These are phyloP conservation scores for Micromonas commoda DNA, from an alignment of 139 green algal species.

Conservation along the genomic window DNA sequence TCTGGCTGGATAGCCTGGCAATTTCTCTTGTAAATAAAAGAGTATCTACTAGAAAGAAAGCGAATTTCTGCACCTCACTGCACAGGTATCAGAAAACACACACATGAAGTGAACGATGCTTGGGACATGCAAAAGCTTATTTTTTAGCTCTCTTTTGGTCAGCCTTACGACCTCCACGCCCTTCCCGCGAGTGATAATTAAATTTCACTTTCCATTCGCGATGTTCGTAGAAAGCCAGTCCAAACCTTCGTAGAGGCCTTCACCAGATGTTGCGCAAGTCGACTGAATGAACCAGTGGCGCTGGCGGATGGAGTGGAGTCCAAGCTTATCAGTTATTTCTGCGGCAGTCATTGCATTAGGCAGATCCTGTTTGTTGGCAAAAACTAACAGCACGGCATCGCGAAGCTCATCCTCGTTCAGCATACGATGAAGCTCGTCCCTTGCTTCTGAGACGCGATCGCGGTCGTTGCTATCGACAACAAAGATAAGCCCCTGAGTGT, in stretches of 20 bases:
- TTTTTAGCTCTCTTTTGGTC: too few relatives aligned
- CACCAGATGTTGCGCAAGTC: slow-evolving; percentile 85
- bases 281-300: slow-evolving; percentile 97
- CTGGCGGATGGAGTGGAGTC: slow-evolving; percentile 88
- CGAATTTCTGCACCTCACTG: too few relatives aligned
- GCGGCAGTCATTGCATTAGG: slow-evolving; percentile 98
- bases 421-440: slow-evolving; percentile 98
- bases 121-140: too few relatives aligned
- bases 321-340: slow-evolving; percentile 98
- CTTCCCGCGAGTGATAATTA: too few relatives aligned
- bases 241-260: slow-evolving; percentile 95
- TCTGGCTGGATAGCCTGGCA: too few relatives aligned
- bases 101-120: too few relatives aligned
- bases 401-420: slow-evolving; percentile 90
- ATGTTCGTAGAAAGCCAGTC: slow-evolving; percentile 76
- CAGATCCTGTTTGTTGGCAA: slow-evolving; percentile 99
- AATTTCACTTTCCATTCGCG: too few relatives aligned
- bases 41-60: too few relatives aligned
- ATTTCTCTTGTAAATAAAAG: too few relatives aligned
- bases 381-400: slow-evolving; percentile 93
- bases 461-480: slow-evolving; percentile 97
- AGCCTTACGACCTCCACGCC: too few relatives aligned
- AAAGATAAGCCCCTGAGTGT: slow-evolving; percentile 98
- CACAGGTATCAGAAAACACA: too few relatives aligned
- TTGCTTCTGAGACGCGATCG: slow-evolving; percentile 87